Evolutionary conservation across 129 eudicot species (phyloP), one percentile per base, ranked within the genome.

Genomic region (Lonicera japonica): DNA sequence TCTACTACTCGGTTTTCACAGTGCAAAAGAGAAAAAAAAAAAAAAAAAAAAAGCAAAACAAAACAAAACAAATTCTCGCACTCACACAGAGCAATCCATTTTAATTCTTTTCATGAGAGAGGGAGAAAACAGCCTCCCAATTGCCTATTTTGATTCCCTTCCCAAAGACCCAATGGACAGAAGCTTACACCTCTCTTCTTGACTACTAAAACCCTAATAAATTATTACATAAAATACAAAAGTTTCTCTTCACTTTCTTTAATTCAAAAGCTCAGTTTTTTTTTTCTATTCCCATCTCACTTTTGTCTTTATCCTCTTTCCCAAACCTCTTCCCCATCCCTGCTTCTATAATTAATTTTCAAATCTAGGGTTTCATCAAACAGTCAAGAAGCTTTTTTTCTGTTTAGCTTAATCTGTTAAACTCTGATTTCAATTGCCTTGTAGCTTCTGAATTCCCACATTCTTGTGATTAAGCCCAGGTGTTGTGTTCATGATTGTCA

Each of bases 301-400:
- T 87, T 77, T 83, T 79, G 81, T 75, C 85, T 73, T 71, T 75
- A 63, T 72, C 75, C 87, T 70, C 77, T 72, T 75, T 58, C 67
- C 73, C 40, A 29, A 29, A 29, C 60, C 82, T 69, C 74, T 79
- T 72, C 75, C 12, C 6, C 36, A 29, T 58, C 71, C 71, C 64
- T 58, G 50, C 36, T 57, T 60, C 48, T 62, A 40, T 46, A 53
- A 60, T 47, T 50, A 66, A 76, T 69, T n/a, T 79, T 69, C 68
- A 80, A 77, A 89, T 79, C 89, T 75, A 70, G 87, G 95, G 85
- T 80, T 82, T 84, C 72, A 23, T 11, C 8, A 48, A 6, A 64
- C 62, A 39, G 50, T 25, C 41, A 29, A 29, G 36, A 29, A 29
- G 4, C 2, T 29, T 29, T 29, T 29, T 2, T 6, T 1, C 36